A percentile compares a stretch with the other conserved stretches of the same genome.
phyloP scores from a whole-genome alignment of 2,329 filamentous ascomycete species.

The Torrubiellomyces zombiae region DNA sequence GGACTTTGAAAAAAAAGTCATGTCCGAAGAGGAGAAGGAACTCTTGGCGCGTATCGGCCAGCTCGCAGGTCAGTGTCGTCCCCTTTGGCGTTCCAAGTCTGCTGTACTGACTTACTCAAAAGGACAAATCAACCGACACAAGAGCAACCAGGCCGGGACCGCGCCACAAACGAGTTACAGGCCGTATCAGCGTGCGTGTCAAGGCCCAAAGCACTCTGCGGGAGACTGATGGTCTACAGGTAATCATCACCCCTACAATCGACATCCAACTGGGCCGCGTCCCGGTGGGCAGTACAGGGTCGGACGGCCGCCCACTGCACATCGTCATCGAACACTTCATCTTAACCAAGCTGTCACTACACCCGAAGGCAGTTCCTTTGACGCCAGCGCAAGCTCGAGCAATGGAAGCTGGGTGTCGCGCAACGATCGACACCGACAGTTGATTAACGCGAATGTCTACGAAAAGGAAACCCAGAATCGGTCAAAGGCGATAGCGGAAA shows the following conservation, averaged over 20 bases:
- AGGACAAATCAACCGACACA: conserved; percentile 72
- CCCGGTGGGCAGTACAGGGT: conserved; percentile 17
- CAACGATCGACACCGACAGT: conserved; percentile 60
- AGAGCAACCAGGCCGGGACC: conserved; percentile 39
- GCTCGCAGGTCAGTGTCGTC: conserved; percentile 31
- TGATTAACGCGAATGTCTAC: conserved; percentile 68
- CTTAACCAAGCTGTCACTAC: conserved; percentile 30
- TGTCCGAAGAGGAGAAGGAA: conserved; percentile 34
- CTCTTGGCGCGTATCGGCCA: conserved; percentile 36
- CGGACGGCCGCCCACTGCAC: conserved; percentile 17
- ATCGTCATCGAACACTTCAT: conserved; percentile 43
- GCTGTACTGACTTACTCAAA: too few relatives aligned
- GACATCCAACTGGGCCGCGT: conserved; percentile 17
- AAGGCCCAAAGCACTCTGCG: too few relatives aligned
- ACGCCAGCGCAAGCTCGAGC: conserved; percentile 14
- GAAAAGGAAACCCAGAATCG: conserved; percentile 56
- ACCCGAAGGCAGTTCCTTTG: conserved; percentile 20
- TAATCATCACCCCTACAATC: too few relatives aligned
- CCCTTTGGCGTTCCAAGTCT: too few relatives aligned
- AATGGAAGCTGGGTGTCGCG: conserved; percentile 46
- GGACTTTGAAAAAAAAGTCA: too few relatives aligned
- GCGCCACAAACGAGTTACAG: too few relatives aligned
- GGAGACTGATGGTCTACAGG: too few relatives aligned
- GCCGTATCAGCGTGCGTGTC: conserved; percentile 21
- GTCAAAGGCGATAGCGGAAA: conserved; percentile 55